These are phyloP conservation scores for Rhizoclosmatium sp. DNA, from an alignment of 192 early-diverging fungal species.

Conservation along the genomic window DNA sequence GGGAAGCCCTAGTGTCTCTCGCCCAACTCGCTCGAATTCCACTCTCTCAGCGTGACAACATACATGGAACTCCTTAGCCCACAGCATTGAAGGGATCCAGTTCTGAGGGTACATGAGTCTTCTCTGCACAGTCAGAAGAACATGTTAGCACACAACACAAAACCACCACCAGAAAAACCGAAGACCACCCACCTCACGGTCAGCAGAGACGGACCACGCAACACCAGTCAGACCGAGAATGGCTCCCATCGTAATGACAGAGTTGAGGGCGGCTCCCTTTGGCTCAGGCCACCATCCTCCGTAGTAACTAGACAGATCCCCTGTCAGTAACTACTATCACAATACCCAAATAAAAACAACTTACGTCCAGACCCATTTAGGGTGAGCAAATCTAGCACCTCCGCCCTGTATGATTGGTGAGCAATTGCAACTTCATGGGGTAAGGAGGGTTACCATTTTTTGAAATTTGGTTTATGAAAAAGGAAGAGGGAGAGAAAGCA, in stretches of 20 bases:
- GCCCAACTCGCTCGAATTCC: background rate
- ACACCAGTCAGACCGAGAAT: conserved; percentile 41
- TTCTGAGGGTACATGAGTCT: conserved; percentile 55
- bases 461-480: background rate
- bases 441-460: background rate
- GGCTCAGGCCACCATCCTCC: conserved; percentile 59
- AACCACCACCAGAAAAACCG: background rate
- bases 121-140: conserved; percentile 29
- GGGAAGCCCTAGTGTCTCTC: too few species aligned
- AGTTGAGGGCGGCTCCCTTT: conserved; percentile 47
- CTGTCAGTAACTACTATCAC: background rate
- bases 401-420: conserved; percentile 40
- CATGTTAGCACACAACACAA: background rate
- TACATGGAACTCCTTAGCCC: conserved; percentile 63
- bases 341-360: conserved; percentile 1
- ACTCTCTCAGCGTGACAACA: background rate
- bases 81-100: conserved; percentile 68
- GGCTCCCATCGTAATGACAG: conserved; percentile 43
- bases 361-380: conserved; percentile 56
- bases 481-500: too few species aligned
- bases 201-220: conserved; percentile 45
- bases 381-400: conserved; percentile 51
- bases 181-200: conserved; percentile 44
- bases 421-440: background rate
- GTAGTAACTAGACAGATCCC: conserved; percentile 18